Percentiles rank a stretch among this genome's conserved stretches.
phyloP scores from a whole-genome alignment of 2,329 filamentous ascomycete genomes.

The Colletotrichum australisinense region DNA sequence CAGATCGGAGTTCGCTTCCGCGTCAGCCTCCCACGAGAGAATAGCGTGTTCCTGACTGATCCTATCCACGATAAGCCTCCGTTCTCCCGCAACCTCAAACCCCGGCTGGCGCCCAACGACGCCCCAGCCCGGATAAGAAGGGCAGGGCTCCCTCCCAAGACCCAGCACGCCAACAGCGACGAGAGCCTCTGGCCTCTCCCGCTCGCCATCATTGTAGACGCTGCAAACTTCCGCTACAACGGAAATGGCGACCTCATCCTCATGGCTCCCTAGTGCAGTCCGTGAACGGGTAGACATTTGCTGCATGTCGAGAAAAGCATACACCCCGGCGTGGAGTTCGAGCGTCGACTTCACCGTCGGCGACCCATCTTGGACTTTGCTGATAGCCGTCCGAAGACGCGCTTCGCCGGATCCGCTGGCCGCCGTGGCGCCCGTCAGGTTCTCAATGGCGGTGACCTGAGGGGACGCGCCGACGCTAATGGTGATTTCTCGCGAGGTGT shows the following conservation, averaged over 20 bases:
- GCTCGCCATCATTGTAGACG: constrained; percentile 59
- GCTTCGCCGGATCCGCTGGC: neutral
- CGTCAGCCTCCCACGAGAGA: constrained; percentile 58
- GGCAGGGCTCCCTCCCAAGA: constrained; percentile 71
- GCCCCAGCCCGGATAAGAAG: constrained; percentile 70
- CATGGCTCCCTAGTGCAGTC: constrained; percentile 40
- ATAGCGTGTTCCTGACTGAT: constrained; percentile 76
- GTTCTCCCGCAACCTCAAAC: neutral
- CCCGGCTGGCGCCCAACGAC: constrained; percentile 56
- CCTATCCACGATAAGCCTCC: constrained; percentile 64
- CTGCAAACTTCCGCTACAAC: constrained; percentile 72
- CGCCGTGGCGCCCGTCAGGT: constrained; percentile 28
- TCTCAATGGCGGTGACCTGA: constrained; percentile 44
- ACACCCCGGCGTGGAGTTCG: constrained; percentile 75
- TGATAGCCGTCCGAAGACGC: neutral
- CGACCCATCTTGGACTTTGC: neutral
- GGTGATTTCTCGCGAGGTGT: constrained; percentile 35
- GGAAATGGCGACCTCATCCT: constrained; percentile 64
- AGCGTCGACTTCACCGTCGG: constrained; percentile 43
- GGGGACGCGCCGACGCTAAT: constrained; percentile 48
- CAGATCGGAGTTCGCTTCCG: constrained; percentile 31
- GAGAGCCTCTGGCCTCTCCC: constrained; percentile 60
- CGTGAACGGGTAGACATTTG: constrained; percentile 68
- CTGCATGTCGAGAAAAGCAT: constrained; percentile 73
- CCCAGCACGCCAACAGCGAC: constrained; percentile 69